Evolutionary conservation across 768 basidiomycete genomes (phyloP), one percentile per base, ranked within the genome.

Genomic region (Rhodotorula kratochvilovae): DNA sequence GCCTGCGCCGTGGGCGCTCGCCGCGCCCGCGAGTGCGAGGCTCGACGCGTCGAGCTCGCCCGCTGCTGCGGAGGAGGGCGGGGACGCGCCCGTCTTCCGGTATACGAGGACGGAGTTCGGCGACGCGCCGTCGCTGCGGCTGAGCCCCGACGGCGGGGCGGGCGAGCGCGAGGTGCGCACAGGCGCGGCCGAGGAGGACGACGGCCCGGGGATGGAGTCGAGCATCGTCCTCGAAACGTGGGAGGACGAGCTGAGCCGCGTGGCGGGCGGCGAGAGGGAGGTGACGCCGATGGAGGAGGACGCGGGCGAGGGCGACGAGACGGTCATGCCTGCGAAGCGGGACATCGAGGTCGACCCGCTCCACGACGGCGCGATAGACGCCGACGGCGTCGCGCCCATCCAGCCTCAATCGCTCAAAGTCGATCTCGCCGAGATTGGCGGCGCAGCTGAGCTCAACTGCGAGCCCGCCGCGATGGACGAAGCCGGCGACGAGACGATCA

Each of bases 91-190:
- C 1, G 60, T 48, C 16, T 71, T 71, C 55, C 56, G 45, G 31
- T 71, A 67, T 51, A 71, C 70, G 39, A 71, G 61, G 43, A 71
- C 66, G 21, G 56, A 63, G 27, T 71, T 71, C 10, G 69, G 45
- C 12, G 64, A 70, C 39, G 29, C 31, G 3, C 69, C 63, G 0
- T 58, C 67, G n/a, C 3, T 56, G 31, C 42, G 15, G 4, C 27
- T 62, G 16, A 45, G 42, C 42, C 16, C 29, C 21, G 60, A 21
- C 25, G 29, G 48, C 31, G 31, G 21, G 61, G 27, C 4, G 31
- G 45, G n/a, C 29, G 29, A 0, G 42, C 17, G 31, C 8, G n/a
- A 21, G 15, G 29, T 4, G 7, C 33, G 21, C 19, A 4, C 2
- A 36, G 4, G 48, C 25, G 59, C 19, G 55, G 25, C 11, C 21